A percentile compares a stretch with the other conserved stretches of the same genome.
These are phyloP conservation scores for Pleurotus tuber-regium DNA, from an alignment of 768 basidiomycete species.

Conservation along the genomic window DNA sequence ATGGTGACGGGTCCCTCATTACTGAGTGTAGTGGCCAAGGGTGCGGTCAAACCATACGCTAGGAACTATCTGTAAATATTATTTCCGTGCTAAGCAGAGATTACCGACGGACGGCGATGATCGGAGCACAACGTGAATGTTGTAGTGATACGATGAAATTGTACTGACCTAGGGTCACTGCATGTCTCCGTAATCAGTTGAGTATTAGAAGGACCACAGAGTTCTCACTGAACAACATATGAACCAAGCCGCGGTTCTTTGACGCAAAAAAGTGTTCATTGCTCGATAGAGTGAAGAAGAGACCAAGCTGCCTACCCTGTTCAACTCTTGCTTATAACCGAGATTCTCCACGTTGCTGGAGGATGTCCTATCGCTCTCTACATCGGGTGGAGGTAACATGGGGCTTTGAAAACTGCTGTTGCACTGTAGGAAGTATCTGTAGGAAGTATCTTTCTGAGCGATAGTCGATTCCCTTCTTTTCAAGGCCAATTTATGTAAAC, in stretches of 20 bases:
- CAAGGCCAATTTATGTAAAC: no score
- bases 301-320: conserved; percentile 32
- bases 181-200: neutral
- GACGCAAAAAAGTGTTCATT: neutral
- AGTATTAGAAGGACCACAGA: neutral
- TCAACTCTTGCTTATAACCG: conserved; percentile 50
- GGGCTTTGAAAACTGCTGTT: no score
- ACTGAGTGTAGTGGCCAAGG: conserved; percentile 52
- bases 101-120: conserved; percentile 59
- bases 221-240: conserved; percentile 52
- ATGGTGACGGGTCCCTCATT: conserved; percentile 56
- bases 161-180: conserved; percentile 48
- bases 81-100: neutral
- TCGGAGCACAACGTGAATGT: conserved; percentile 23
- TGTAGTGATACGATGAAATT: neutral
- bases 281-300: neutral
- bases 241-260: conserved; percentile 49
- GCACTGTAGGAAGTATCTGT: no score
- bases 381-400: neutral
- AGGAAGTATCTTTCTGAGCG: no score
- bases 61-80: no score
- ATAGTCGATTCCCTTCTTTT: no score
- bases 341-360: neutral
- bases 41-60: conserved; percentile 58
- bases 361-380: neutral